A percentile compares a stretch with the other conserved stretches of the same genome.
phyloP scores from a whole-genome alignment of 1,284 basidiomycete species.

The Tremellales sp. region DNA sequence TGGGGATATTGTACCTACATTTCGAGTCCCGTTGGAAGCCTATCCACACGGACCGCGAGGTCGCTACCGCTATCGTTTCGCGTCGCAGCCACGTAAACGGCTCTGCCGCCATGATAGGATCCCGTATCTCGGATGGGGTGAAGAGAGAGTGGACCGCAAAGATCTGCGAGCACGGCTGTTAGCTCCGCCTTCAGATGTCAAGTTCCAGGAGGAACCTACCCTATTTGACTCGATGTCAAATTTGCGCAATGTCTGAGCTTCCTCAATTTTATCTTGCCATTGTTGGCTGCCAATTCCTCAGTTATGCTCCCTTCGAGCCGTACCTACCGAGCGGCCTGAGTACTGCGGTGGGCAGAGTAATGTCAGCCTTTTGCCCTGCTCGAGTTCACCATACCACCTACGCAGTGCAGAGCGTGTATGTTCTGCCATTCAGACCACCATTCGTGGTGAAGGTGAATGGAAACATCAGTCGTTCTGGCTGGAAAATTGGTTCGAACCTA shows the following conservation, averaged over 20 bases:
- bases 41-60: conserved; percentile 23
- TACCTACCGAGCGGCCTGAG: conserved; percentile 20
- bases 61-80: conserved; percentile 28
- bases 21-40: conserved; percentile 32
- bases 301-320: not conserved
- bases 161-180: conserved; percentile 10
- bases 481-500: conserved; percentile 19
- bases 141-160: conserved; percentile 28
- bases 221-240: conserved; percentile 36
- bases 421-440: conserved; percentile 14
- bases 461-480: conserved; percentile 34
- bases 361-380: not conserved
- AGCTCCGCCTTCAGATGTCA: not conserved
- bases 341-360: conserved; percentile 4
- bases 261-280: conserved; percentile 37
- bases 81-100: conserved; percentile 30
- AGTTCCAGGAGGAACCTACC: conserved; percentile 9
- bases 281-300: conserved; percentile 17
- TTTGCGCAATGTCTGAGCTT: conserved; percentile 26
- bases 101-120: conserved; percentile 24
- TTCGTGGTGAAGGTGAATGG: conserved; percentile 31
- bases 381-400: conserved; percentile 7
- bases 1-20: conserved; percentile 11
- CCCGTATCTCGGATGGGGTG: conserved; percentile 16
- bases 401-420: conserved; percentile 34